Conservation (phyloP, 2,329 filamentous ascomycete genomes). For the Meredithiella fracta region DNA sequence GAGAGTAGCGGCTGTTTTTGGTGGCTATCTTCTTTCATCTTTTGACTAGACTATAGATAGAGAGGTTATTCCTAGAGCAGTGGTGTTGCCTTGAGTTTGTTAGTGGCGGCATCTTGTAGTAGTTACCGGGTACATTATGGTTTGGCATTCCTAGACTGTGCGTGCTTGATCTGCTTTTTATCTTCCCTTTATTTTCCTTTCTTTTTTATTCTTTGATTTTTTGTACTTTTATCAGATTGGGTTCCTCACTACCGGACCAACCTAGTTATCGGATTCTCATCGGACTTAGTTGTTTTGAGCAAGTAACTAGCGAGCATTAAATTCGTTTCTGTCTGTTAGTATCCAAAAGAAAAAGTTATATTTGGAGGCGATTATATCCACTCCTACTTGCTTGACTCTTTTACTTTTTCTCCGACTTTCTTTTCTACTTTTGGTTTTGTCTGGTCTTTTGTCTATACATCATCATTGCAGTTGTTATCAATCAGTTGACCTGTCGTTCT, state of each 20-base stretch:
- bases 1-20: too few species aligned
- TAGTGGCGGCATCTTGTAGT: too few species aligned
- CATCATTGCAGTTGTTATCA: constrained; percentile 7
- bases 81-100: too few species aligned
- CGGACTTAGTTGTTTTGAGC: neutral
- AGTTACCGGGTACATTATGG: too few species aligned
- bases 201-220: neutral
- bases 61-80: too few species aligned
- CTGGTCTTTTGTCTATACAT: neutral
- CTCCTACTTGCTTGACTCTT: neutral
- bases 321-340: neutral
- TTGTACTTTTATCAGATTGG: neutral
- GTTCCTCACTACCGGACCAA: neutral
- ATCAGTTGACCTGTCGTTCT: constrained; percentile 4
- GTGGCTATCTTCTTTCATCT: too few species aligned
- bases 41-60: too few species aligned
- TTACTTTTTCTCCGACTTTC: neutral
- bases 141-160: too few species aligned
- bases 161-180: neutral
- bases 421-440: neutral
- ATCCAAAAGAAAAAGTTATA: neutral
- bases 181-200: neutral
- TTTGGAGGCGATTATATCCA: neutral
- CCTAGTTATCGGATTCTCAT: constrained; percentile 8
- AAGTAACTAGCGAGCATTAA: neutral